These are phyloP conservation scores for Penicillium griseofulvum DNA, from an alignment of 2,329 filamentous ascomycete species.

Conservation along the genomic window DNA sequence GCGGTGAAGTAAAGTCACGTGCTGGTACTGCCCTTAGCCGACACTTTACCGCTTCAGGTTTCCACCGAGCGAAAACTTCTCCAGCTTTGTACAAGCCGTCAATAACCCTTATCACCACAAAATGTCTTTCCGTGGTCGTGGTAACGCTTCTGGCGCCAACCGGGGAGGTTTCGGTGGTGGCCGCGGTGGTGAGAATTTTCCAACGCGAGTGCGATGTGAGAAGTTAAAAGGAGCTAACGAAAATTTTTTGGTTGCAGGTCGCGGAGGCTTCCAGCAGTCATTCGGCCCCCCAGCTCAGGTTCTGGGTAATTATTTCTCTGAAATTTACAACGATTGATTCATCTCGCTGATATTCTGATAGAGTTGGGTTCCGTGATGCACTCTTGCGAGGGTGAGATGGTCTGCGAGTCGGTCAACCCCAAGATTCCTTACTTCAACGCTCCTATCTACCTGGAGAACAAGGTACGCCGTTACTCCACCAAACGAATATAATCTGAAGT, in stretches of 20 bases:
- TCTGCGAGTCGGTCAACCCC: conserved; percentile 90
- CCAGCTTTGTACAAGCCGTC: conserved; percentile 26
- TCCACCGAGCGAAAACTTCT: conserved; percentile 44
- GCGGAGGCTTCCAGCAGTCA: conserved; percentile 61
- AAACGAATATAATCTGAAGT: not conserved
- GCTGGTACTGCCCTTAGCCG: conserved; percentile 36
- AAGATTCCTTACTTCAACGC: conserved; percentile 99
- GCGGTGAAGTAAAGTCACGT: conserved; percentile 36
- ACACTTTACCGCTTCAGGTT: conserved; percentile 47
- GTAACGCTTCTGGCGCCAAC: conserved; percentile 53
- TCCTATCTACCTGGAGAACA: conserved; percentile 98
- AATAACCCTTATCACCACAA: conserved; percentile 33
- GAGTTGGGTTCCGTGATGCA: conserved; percentile 96
- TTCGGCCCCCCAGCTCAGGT: conserved; percentile 63
- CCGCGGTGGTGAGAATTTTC: conserved; percentile 42
- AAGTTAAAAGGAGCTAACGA: conserved; percentile 29
- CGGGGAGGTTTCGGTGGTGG: conserved; percentile 46
- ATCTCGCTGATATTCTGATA: conserved; percentile 40
- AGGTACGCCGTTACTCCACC: conserved; percentile 52
- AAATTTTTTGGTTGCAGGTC: conserved; percentile 49
- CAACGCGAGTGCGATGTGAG: not conserved
- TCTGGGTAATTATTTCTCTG: conserved; percentile 46
- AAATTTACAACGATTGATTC: not conserved
- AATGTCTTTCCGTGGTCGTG: conserved; percentile 64
- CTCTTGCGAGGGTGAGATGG: conserved; percentile 94